phyloP scores from a whole-genome alignment of 768 basidiomycete species.

The Arthromyces matolae region DNA sequence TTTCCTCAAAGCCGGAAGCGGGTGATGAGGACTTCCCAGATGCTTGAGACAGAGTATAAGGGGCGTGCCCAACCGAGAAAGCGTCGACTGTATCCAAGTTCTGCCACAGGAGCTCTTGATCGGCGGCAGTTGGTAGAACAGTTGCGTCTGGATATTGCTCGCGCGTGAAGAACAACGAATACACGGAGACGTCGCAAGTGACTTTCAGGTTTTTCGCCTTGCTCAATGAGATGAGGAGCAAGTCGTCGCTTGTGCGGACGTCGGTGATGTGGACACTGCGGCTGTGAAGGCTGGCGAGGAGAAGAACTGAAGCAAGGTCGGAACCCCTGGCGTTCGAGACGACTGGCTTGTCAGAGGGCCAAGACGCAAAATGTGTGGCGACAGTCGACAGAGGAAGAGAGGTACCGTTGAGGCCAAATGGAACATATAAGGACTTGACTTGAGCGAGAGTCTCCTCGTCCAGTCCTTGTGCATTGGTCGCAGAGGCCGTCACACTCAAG shows the following conservation, averaged over 20 bases:
- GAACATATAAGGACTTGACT: conserved; percentile 83
- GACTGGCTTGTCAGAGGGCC: conserved; percentile 91
- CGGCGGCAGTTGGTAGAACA: conserved; percentile 66
- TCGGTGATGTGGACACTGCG: conserved; percentile 89
- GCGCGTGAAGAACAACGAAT: conserved; percentile 81
- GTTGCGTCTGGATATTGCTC: conserved; percentile 67
- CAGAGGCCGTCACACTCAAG: conserved; percentile 72
- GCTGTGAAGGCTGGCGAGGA: conserved; percentile 89
- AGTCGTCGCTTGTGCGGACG: conserved; percentile 81
- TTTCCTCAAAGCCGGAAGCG: conserved; percentile 81
- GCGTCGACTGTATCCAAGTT: conserved; percentile 82
- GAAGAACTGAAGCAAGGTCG: conserved; percentile 87
- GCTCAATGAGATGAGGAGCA: conserved; percentile 87
- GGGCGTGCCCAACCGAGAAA: conserved; percentile 85
- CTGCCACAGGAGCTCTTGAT: conserved; percentile 83
- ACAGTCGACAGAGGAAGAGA: conserved; percentile 66
- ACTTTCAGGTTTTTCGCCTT: conserved; percentile 93
- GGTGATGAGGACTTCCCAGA: conserved; percentile 58
- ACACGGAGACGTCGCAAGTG: conserved; percentile 94
- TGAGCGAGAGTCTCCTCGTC: conserved; percentile 77
- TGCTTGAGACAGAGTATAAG: conserved; percentile 69
- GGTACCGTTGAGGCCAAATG: conserved; percentile 51
- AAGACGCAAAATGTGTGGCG: conserved; percentile 83
- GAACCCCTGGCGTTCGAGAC: conserved; percentile 91
- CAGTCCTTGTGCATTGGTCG: conserved; percentile 57